These are phyloP conservation scores for Emergomyces africanus DNA, from an alignment of 2,329 filamentous ascomycete species.

Conservation along the genomic window DNA sequence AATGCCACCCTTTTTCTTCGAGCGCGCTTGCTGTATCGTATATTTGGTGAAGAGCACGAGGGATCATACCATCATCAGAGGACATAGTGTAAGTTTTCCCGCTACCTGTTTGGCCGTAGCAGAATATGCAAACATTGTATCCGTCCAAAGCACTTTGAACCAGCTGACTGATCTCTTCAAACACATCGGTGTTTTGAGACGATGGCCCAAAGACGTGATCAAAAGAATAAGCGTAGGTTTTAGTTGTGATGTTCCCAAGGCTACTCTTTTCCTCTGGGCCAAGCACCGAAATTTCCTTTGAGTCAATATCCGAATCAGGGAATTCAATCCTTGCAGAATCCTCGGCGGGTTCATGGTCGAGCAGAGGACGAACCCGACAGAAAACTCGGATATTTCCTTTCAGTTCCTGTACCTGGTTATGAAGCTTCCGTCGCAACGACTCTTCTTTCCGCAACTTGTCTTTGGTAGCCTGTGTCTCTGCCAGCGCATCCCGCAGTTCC, in stretches of 20 bases:
- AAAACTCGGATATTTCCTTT: constrained; percentile 98
- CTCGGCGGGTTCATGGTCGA: constrained; percentile 44
- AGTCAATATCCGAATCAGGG: constrained; percentile 67
- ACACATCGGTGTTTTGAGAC: constrained; percentile 72
- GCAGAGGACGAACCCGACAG: constrained; percentile 76
- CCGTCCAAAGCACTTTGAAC: constrained; percentile 94
- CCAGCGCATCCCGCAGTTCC: constrained; percentile 64
- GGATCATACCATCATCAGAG: constrained; percentile 83
- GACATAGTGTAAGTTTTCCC: constrained; percentile 98
- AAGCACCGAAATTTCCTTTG: constrained; percentile 71
- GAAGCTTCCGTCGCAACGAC: constrained; percentile 75
- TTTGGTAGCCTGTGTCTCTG: constrained; percentile 54
- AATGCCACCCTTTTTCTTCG: constrained; percentile 84
- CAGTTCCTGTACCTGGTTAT: constrained; percentile 95
- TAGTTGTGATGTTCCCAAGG: constrained; percentile 60
- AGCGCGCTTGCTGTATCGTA: constrained; percentile 75
- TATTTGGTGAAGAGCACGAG: constrained; percentile 82
- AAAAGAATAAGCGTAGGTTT: constrained; percentile 77
- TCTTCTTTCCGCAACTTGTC: constrained; percentile 85
- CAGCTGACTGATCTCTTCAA: constrained; percentile 91
- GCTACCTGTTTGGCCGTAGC: constrained; percentile 93
- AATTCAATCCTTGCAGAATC: constrained; percentile 63
- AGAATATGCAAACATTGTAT: constrained; percentile 98
- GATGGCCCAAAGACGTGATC: constrained; percentile 79
- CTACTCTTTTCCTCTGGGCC: constrained; percentile 76